phyloP scores from a whole-genome alignment of 805 yeast species.

The Candida boidinii region DNA sequence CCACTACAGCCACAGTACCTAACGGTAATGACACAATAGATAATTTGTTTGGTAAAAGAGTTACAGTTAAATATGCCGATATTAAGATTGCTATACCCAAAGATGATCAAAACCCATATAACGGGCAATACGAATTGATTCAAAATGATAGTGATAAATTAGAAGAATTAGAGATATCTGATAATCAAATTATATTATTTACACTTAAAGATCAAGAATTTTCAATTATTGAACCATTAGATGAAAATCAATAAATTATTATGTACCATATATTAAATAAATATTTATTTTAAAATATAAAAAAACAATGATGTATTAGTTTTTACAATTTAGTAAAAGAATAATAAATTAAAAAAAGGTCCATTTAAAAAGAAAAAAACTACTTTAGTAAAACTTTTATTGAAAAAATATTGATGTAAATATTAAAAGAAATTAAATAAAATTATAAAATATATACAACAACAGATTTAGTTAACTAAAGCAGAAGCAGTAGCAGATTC shows the following conservation, averaged over 20 bases:
- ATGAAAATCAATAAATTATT: not conserved
- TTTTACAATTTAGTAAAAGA: not conserved
- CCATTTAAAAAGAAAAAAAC: not conserved
- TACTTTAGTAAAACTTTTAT: constrained; percentile 2
- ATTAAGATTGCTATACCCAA: constrained; percentile 12
- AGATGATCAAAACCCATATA: constrained; percentile 20
- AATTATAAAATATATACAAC: constrained; percentile 11
- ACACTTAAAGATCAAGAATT: constrained; percentile 30
- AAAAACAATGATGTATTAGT: constrained; percentile 2
- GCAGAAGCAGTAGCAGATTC: constrained; percentile 99
- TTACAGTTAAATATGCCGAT: constrained; percentile 5
- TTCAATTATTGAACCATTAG: not conserved
- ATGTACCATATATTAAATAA: not conserved
- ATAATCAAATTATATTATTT: constrained; percentile 35
- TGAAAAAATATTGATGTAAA: constrained; percentile 2
- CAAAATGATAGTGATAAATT: constrained; percentile 22
- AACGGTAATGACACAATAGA: not conserved
- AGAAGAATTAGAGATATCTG: constrained; percentile 25
- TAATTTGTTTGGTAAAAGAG: not conserved
- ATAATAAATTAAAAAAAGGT: not conserved
- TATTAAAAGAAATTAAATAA: constrained; percentile 10
- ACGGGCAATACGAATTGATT: constrained; percentile 9
- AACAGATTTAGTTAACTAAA: constrained; percentile 77
- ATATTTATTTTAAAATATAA: not conserved
- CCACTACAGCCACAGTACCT: constrained; percentile 3